phyloP scores from a whole-genome alignment of 805 yeast genomes.

The Wickerhamiella spandovensis region DNA sequence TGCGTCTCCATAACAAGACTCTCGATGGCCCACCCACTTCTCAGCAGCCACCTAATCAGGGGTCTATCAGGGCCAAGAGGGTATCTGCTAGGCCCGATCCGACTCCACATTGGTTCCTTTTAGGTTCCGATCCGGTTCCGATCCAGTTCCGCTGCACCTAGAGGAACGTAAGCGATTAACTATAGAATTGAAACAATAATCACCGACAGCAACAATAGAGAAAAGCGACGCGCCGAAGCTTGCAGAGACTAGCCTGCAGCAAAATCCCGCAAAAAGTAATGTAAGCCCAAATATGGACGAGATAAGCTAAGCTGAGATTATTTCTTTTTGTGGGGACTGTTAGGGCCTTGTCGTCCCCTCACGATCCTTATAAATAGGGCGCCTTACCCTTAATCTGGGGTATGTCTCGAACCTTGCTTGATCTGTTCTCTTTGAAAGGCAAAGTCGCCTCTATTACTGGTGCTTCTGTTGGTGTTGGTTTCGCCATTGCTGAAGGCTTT shows the following conservation, averaged over 20 bases:
- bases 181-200: too few species aligned
- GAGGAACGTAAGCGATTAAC: too few species aligned
- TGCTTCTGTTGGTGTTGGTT: slow-evolving; percentile 71
- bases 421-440: slow-evolving; percentile 64
- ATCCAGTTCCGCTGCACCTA: too few species aligned
- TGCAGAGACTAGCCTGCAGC: too few species aligned
- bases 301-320: background rate
- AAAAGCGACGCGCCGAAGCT: too few species aligned
- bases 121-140: too few species aligned
- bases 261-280: background rate
- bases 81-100: too few species aligned
- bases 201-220: too few species aligned
- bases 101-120: too few species aligned
- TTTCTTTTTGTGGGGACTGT: background rate
- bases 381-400: background rate
- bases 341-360: background rate
- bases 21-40: too few species aligned
- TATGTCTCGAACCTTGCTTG: slow-evolving; percentile 31
- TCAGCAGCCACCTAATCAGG: too few species aligned
- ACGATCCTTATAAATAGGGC: background rate
- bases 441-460: slow-evolving; percentile 76
- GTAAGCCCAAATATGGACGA: background rate
- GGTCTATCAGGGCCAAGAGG: too few species aligned
- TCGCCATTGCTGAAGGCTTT: slow-evolving; percentile 66
- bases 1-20: background rate